These are phyloP conservation scores for Aspergillus sp. DNA, from an alignment of 2,329 filamentous ascomycete species.

Conservation along the genomic window DNA sequence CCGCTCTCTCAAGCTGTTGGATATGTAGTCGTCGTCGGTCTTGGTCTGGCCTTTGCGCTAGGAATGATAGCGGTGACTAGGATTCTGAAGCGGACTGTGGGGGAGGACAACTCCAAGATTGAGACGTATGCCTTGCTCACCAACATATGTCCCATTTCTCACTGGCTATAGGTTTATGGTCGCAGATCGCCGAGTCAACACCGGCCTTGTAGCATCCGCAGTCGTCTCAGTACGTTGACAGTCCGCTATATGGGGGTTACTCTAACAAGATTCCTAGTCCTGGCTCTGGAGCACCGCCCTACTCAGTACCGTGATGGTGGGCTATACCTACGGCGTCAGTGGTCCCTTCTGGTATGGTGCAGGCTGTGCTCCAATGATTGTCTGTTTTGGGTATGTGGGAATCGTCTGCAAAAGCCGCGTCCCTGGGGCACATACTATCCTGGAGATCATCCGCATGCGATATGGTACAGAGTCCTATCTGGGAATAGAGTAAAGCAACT, in stretches of 20 bases:
- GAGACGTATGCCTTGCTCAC: conserved; percentile 43
- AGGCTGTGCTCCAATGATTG: conserved; percentile 57
- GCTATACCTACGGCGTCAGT: conserved; percentile 55
- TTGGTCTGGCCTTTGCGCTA: conserved; percentile 44
- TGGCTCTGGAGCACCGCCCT: conserved; percentile 58
- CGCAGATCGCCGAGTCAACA: conserved; percentile 52
- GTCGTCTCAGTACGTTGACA: conserved; percentile 43
- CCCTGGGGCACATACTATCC: conserved; percentile 54
- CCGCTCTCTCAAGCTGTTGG: conserved; percentile 41
- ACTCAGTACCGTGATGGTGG: conserved; percentile 51
- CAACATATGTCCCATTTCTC: neutral
- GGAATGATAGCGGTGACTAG: conserved; percentile 51
- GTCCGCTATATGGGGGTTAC: no score
- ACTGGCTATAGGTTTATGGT: conserved; percentile 49
- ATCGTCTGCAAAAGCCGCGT: conserved; percentile 49
- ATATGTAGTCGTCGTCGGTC: conserved; percentile 44
- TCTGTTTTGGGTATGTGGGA: conserved; percentile 54
- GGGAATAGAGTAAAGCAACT: neutral
- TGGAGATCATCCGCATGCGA: conserved; percentile 55
- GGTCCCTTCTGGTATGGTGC: conserved; percentile 60
- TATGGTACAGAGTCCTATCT: conserved; percentile 35
- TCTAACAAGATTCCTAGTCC: conserved; percentile 23
- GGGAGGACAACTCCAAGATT: conserved; percentile 54
- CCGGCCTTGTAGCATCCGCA: conserved; percentile 54
- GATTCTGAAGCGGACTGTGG: conserved; percentile 48